Conservation (phyloP, 2,329 filamentous ascomycete species). For the Aspergillus versicolor region DNA sequence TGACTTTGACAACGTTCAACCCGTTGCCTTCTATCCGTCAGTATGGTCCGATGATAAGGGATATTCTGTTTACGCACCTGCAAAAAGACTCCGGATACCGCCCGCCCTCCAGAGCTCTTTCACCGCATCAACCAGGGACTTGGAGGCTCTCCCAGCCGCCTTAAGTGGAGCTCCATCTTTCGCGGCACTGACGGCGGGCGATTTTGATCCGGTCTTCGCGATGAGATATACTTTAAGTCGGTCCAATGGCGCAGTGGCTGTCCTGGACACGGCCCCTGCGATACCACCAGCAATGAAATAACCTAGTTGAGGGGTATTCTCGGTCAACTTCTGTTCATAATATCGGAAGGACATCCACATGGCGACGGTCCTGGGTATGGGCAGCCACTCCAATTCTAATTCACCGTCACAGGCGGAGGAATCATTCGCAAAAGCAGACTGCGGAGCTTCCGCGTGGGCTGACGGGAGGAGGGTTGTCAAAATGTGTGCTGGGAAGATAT, state of each 20-base stretch:
- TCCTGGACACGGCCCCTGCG: slow-evolving; percentile 91
- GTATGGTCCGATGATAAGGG: slow-evolving; percentile 6
- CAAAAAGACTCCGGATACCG: slow-evolving; percentile 85
- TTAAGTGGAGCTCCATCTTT: slow-evolving; percentile 67
- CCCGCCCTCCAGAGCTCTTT: slow-evolving; percentile 81
- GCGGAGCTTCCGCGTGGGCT: slow-evolving; percentile 32
- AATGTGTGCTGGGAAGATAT: slow-evolving; percentile 33
- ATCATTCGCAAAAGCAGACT: slow-evolving; percentile 29
- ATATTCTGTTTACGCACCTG: slow-evolving; percentile 61
- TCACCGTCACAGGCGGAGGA: slow-evolving; percentile 33
- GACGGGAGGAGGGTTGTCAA: slow-evolving; percentile 33
- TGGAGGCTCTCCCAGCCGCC: slow-evolving; percentile 64
- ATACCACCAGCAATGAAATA: slow-evolving; percentile 96
- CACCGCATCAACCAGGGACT: slow-evolving; percentile 70
- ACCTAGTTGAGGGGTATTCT: slow-evolving; percentile 61
- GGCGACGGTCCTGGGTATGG: slow-evolving; percentile 42
- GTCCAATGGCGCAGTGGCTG: slow-evolving; percentile 92
- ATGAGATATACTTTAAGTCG: slow-evolving; percentile 97
- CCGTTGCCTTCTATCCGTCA: slow-evolving; percentile 70
- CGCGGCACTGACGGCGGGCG: slow-evolving; percentile 62
- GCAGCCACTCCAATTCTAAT: slow-evolving; percentile 42
- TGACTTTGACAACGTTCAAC: slow-evolving; percentile 94
- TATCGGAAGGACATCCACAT: slow-evolving; percentile 45
- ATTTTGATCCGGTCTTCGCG: slow-evolving; percentile 71
- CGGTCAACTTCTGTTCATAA: slow-evolving; percentile 48